These are phyloP conservation scores for Penicillium waksmanii DNA, from an alignment of 495 filamentous ascomycete genomes.

Conservation along the genomic window DNA sequence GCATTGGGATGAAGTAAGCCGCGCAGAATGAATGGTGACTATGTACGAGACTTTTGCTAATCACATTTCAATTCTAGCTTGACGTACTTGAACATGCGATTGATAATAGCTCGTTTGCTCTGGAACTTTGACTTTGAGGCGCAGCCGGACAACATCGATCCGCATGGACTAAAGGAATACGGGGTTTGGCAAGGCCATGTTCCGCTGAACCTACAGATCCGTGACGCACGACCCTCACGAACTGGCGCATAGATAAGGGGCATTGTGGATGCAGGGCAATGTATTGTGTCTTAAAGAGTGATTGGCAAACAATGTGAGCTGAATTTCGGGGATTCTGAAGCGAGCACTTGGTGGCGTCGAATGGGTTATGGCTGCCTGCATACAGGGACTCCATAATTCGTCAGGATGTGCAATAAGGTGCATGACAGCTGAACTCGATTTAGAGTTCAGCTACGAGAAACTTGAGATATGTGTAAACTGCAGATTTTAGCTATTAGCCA, in stretches of 20 bases:
- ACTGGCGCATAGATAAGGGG: neutral
- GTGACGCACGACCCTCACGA: neutral
- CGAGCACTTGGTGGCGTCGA: neutral
- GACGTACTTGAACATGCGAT: conserved; percentile 14
- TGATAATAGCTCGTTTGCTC: conserved; percentile 14
- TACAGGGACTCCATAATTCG: neutral
- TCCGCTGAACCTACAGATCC: conserved; percentile 1
- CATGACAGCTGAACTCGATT: neutral
- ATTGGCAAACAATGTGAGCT: neutral
- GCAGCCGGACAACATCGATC: conserved; percentile 13
- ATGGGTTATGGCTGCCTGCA: neutral
- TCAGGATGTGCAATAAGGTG: neutral
- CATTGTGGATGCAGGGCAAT: neutral
- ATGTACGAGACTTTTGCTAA: neutral
- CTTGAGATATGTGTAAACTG: neutral
- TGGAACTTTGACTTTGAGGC: conserved; percentile 24
- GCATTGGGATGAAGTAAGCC: conserved; percentile 36
- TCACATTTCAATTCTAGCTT: conserved; percentile 31
- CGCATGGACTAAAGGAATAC: conserved; percentile 11
- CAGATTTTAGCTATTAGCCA: neutral
- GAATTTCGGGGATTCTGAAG: neutral
- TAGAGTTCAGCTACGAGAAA: neutral
- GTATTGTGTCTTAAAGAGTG: neutral
- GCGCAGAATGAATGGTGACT: neutral
- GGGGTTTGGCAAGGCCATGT: conserved; percentile 13